Evolutionary conservation across 2,329 filamentous ascomycete genomes (phyloP), one percentile per base, ranked within the genome.

Genomic region (Ascocoryne sarcoides): DNA sequence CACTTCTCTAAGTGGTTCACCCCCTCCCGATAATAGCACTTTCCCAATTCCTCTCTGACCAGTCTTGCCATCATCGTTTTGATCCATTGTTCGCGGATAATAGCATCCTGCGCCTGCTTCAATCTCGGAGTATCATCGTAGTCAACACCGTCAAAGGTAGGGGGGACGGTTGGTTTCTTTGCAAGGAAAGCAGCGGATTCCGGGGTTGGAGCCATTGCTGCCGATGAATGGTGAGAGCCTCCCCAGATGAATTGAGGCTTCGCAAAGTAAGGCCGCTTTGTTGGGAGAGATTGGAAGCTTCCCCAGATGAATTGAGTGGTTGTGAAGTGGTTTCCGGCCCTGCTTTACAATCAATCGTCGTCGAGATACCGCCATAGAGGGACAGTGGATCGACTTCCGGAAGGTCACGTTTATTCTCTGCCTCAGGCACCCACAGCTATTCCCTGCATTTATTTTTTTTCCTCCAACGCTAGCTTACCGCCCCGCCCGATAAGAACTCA

Each of bases 1-100:
- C 85, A 92, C 68, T 90, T 92, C 73, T 90, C 85, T 62, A 92
- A 65, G 62, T 92, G 85, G 64, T 92, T 92, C 51, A 89, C 83
- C 42, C 85, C 86, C 66, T 92, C 83, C 53, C 77, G 73, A 64
- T 79, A 77, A 66, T 92, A 92, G 70, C 85, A 92, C 69, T 87
- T 90, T 64, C 80, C 74, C 68, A 92, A 69, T 70, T 92, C 85
- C 62, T 90, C 82, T 49, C 83, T 71, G 40, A 92, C 83, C 48
- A 92, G 67, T 46, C 85, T 73, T 43, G 82, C 83, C 85, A 89
- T 92, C 85, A 92, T 92, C 62, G 82, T 80, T 62, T 78, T 79
- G 45, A 92, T 84, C 86, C 86, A 92, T 69, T 92, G 85, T 68
- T 92, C 85, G 48, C 84, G 75, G 55, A 92, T 76, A 42, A 92